These are phyloP conservation scores for Colletotrichum liaoningense DNA, from an alignment of 2,329 filamentous ascomycete species.

Conservation along the genomic window DNA sequence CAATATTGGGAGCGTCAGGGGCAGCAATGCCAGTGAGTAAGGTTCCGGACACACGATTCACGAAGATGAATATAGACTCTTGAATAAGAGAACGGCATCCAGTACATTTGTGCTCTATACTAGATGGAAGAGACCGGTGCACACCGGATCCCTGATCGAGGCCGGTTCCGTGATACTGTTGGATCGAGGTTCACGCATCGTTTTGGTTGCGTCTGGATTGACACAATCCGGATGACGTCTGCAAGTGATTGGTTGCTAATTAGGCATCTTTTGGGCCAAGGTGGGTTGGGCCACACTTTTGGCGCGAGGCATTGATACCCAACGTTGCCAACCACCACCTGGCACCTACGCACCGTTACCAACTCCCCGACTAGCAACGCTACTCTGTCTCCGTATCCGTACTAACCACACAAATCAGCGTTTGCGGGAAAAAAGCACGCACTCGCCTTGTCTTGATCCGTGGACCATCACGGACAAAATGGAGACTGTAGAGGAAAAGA, in stretches of 20 bases:
- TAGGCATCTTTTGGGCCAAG: constrained; percentile 29
- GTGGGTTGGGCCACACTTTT: constrained; percentile 49
- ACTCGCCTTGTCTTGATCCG: background rate
- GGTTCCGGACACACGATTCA: background rate
- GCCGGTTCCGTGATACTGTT: background rate
- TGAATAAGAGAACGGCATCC: background rate
- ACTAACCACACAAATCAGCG: background rate
- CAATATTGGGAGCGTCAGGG: constrained; percentile 8
- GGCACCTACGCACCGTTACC: background rate
- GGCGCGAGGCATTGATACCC: constrained; percentile 53
- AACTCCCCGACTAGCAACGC: background rate
- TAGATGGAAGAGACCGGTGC: background rate
- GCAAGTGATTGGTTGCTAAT: constrained; percentile 31
- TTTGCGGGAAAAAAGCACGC: background rate
- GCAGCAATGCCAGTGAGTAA: background rate
- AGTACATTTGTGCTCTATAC: background rate
- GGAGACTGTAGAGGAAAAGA: background rate
- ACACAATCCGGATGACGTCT: constrained; percentile 21
- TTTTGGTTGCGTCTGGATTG: constrained; percentile 19
- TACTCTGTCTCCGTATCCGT: too few relatives aligned
- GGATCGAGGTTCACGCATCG: constrained; percentile 5
- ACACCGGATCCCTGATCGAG: background rate
- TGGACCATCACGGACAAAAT: background rate
- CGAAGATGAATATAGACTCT: background rate
- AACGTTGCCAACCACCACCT: constrained; percentile 41